phyloP scores from a whole-genome alignment of 2,329 filamentous ascomycete genomes.

The Colletotrichum nymphaeae region DNA sequence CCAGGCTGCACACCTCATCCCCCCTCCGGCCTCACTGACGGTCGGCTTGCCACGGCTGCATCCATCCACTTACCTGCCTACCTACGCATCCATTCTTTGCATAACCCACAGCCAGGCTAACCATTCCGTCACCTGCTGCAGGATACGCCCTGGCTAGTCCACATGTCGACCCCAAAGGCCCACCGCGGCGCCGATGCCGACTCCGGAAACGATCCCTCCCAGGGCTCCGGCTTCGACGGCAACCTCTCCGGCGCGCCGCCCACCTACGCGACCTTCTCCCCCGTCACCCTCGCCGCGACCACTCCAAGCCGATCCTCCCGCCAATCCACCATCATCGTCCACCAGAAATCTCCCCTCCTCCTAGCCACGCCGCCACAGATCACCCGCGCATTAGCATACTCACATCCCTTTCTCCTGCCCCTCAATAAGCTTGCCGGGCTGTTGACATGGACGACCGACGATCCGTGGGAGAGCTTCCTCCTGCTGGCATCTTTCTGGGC shows the following conservation, averaged over 20 bases:
- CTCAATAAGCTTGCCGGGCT: slow-evolving; percentile 88
- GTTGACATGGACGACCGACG: slow-evolving; percentile 91
- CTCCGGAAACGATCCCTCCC: slow-evolving; percentile 44
- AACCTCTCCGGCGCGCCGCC: slow-evolving; percentile 62
- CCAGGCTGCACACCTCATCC: background rate
- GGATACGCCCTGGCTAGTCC: slow-evolving; percentile 64
- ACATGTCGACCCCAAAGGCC: slow-evolving; percentile 60
- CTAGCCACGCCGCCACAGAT: slow-evolving; percentile 95
- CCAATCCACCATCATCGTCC: slow-evolving; percentile 91
- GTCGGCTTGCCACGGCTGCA: background rate
- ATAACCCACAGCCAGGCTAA: slow-evolving; percentile 36
- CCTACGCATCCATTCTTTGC: background rate
- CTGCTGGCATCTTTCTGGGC: slow-evolving; percentile 89
- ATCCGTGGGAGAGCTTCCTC: slow-evolving; percentile 97
- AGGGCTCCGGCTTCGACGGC: slow-evolving; percentile 48
- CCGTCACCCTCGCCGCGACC: slow-evolving; percentile 78
- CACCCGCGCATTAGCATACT: slow-evolving; percentile 93
- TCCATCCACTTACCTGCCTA: background rate
- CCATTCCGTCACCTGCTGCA: slow-evolving; percentile 36
- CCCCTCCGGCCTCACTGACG: slow-evolving; percentile 2
- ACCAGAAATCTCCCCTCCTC: slow-evolving; percentile 94
- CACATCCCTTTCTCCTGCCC: slow-evolving; percentile 91
- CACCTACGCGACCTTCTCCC: slow-evolving; percentile 91
- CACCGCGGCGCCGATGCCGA: slow-evolving; percentile 48
- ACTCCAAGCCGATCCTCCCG: slow-evolving; percentile 72